A percentile compares a stretch with the other conserved stretches of the same genome.
phyloP scores from a whole-genome alignment of 1,284 basidiomycete species.

The Polyporus tsugae region DNA sequence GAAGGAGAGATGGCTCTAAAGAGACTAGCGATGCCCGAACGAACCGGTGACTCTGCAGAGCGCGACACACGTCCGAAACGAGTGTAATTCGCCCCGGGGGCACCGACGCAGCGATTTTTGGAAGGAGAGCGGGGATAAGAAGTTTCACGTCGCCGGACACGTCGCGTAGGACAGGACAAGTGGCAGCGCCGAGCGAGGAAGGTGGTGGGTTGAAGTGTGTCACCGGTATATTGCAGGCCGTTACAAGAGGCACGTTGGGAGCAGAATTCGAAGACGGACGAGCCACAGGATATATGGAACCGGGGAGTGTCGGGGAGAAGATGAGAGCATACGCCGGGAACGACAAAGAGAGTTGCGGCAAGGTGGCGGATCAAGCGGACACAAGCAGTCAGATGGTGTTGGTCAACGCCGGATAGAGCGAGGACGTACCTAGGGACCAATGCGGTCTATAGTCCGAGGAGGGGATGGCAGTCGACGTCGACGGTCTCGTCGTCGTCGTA shows the following conservation, averaged over 20 bases:
- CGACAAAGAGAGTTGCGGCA: slow-evolving; percentile 14
- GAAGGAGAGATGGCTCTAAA: slow-evolving; percentile 16
- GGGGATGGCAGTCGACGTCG: slow-evolving; percentile 13
- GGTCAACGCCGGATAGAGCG: slow-evolving; percentile 18
- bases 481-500: slow-evolving; percentile 30
- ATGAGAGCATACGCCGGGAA: slow-evolving; percentile 7
- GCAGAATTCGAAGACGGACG: neutral
- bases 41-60: slow-evolving; percentile 16
- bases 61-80: neutral
- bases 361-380: slow-evolving; percentile 1
- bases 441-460: slow-evolving; percentile 8
- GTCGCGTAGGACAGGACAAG: slow-evolving; percentile 1
- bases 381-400: slow-evolving; percentile 16
- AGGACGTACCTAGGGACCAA: slow-evolving; percentile 26
- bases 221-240: slow-evolving; percentile 9
- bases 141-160: slow-evolving; percentile 11
- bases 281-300: slow-evolving; percentile 8
- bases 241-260: neutral
- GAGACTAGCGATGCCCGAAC: slow-evolving; percentile 24
- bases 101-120: neutral
- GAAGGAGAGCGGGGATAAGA: neutral
- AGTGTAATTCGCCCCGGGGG: neutral
- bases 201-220: slow-evolving; percentile 3
- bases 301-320: slow-evolving; percentile 8
- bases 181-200: slow-evolving; percentile 12